Conservation (phyloP, 768 basidiomycete genomes). For the Russula sp. region DNA sequence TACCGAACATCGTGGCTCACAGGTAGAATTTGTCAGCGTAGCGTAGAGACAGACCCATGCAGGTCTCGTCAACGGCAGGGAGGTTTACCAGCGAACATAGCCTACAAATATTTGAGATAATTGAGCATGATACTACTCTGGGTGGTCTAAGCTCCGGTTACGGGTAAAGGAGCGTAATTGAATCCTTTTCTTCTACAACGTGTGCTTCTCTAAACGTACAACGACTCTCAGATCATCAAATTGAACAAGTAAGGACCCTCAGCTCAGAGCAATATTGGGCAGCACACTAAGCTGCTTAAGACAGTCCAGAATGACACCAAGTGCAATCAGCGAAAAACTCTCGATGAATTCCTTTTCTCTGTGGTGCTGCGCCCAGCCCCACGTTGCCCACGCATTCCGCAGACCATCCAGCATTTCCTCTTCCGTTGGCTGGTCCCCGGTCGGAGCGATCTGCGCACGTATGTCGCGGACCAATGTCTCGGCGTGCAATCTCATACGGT, state of each 20-base stretch:
- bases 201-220: background rate
- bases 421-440: background rate
- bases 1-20: too few relatives aligned
- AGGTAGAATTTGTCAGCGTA: too few relatives aligned
- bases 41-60: too few relatives aligned
- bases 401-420: slow-evolving; percentile 36
- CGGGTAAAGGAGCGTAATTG: too few relatives aligned
- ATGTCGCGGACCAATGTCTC: slow-evolving; percentile 47
- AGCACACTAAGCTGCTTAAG: background rate
- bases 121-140: too few relatives aligned
- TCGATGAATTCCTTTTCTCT: slow-evolving; percentile 31
- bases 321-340: slow-evolving; percentile 64
- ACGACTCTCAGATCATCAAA: background rate
- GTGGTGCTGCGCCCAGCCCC: slow-evolving; percentile 48
- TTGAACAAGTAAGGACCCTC: background rate
- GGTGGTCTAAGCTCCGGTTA: too few relatives aligned
- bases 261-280: background rate
- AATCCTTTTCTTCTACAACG: too few relatives aligned
- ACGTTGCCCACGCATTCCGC: slow-evolving; percentile 56
- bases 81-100: too few relatives aligned
- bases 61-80: too few relatives aligned
- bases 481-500: slow-evolving; percentile 58
- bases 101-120: too few relatives aligned
- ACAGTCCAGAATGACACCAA: slow-evolving; percentile 31
- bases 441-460: slow-evolving; percentile 32